Base-by-base conservation (phyloP, 805 yeast genomes). In the Pichia insulana region DNA sequence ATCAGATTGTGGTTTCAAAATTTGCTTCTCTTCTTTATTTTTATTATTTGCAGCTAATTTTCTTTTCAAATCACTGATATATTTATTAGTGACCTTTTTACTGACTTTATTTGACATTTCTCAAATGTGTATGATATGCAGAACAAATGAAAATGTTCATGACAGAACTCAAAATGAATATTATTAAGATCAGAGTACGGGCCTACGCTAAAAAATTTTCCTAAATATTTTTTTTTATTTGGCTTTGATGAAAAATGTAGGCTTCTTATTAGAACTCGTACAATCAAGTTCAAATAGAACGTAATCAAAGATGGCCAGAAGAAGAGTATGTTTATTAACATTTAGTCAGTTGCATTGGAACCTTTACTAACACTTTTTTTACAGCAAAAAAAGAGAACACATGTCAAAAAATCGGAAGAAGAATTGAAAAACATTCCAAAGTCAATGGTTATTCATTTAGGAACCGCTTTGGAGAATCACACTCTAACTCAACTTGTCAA, bases 391-490 rank as follows among this genome's bases (percentile, higher is more conserved):
- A 84, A 78, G 60, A 82, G 96, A 74, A 90, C 97, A 13, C 97
- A 89, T 60, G 83, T 69, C 39, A 71, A 71, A 47, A 64, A 65
- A 28, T 66, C 76, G 20, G 81, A 76, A 49, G 94, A 80, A 51
- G 86, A 80, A 45, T 63, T 67, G 37, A 79, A 80, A 39, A 78
- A 77, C 54, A 77, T 87, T 47, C 97, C 98, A 17, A 76, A 83
- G 55, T 88, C 97, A 2, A 89, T 92, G 96, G 97, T 92, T 42
- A 73, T 92, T 49, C 78, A 92, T 54, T 73, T 88, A 41, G 97
- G 97, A 12, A 47, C 60, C 1, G 74, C 86, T 33, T 68, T 82
- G 52, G 77, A 78, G 45, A 89, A 90, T 57, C 87, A 84, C 54
- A 78, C 95, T 2, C 67, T 92, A 50, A 71, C 83, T 34, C 95